Percentiles rank a stretch among this genome's conserved stretches.
Conservation (phyloP, 768 basidiomycete species). For the Leccinum boreale region DNA sequence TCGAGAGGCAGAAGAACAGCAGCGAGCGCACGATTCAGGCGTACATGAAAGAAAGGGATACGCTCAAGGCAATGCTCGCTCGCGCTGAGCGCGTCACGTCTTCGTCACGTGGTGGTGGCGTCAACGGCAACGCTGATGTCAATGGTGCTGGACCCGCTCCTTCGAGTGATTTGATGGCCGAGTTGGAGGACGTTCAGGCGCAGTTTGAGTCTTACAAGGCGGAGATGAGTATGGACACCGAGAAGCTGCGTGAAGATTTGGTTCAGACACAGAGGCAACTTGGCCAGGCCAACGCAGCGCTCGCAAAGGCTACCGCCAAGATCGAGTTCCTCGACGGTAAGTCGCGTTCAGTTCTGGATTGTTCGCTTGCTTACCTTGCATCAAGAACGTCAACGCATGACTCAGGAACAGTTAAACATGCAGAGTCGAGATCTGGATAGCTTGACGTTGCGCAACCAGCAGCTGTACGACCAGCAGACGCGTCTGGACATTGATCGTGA, state of each 20-base stretch:
- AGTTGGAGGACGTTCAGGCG: conserved; percentile 68
- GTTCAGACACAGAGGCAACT: conserved; percentile 62
- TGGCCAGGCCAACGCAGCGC: conserved; percentile 56
- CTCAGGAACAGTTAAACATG: conserved; percentile 63
- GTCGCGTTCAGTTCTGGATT: conserved; percentile 17
- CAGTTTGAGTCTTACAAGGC: conserved; percentile 78
- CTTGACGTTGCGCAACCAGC: conserved; percentile 62
- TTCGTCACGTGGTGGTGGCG: conserved; percentile 9
- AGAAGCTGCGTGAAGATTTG: conserved; percentile 69
- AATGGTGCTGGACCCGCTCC: conserved; percentile 21
- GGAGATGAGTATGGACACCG: conserved; percentile 79
- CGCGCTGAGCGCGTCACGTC: conserved; percentile 39
- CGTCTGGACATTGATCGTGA: conserved; percentile 73
- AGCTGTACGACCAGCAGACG: conserved; percentile 70
- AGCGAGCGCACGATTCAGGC: conserved; percentile 71
- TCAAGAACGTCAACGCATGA: conserved; percentile 66
- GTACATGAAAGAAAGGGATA: conserved; percentile 85
- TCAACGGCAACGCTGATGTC: conserved; percentile 38
- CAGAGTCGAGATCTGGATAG: conserved; percentile 66
- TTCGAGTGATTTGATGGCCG: conserved; percentile 45
- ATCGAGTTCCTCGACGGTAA: conserved; percentile 73
- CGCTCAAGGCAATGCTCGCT: conserved; percentile 71
- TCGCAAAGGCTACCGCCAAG: conserved; percentile 84
- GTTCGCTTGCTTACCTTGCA: not conserved
- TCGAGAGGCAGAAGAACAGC: conserved; percentile 74